Evolutionary conservation across 441 rosid genomes (phyloP), one percentile per base, ranked within the genome.

Genomic region (Populus trichocarpa): DNA sequence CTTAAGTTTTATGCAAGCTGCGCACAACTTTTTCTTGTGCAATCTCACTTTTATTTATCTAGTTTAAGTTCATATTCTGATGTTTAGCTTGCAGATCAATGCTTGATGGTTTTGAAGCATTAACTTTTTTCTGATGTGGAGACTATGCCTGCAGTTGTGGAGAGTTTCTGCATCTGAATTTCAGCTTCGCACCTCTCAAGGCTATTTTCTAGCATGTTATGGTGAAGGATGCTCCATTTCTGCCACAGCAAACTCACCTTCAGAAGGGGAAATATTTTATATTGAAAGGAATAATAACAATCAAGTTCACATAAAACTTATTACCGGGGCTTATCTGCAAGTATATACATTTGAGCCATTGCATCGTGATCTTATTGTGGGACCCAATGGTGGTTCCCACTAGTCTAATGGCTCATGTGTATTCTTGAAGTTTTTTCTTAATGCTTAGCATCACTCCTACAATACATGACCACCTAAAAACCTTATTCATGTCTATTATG

Each of bases 141-240:
- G 57, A 14, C 57, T 75, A 7, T 18, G 23, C 66, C 75, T 81
- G 78, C 88, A 92, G 93, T 81, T 90, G 46, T 90, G 91, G 97
- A 89, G 97, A 83, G 79, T 87, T 70, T 86, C 91, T 36, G 88
- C 83, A 75, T 83, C 85, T 69, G 82, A 85, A 71, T 92, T 92
- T 84, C 90, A 84, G 74, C 80, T 90, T 69, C 89, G 90, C 23
- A 80, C 93, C 40, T 69, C 83, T 40, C 84, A 81, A 78, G 92
- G 95, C 67, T 92, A 89, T 85, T 92, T 90, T 85, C 88, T 90
- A 66, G 78, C 90, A 12, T 92, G 95, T 83, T 79, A 86, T 71
- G 89, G 89, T 73, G 85, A 84, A 80, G 90, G 87, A 26, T 87
- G 88, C 81, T 36, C 85, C 9, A 76, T 90, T 67, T 82, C 85